These are phyloP conservation scores for Calonectria hawksworthii DNA, from an alignment of 2,329 filamentous ascomycete genomes.

Conservation along the genomic window DNA sequence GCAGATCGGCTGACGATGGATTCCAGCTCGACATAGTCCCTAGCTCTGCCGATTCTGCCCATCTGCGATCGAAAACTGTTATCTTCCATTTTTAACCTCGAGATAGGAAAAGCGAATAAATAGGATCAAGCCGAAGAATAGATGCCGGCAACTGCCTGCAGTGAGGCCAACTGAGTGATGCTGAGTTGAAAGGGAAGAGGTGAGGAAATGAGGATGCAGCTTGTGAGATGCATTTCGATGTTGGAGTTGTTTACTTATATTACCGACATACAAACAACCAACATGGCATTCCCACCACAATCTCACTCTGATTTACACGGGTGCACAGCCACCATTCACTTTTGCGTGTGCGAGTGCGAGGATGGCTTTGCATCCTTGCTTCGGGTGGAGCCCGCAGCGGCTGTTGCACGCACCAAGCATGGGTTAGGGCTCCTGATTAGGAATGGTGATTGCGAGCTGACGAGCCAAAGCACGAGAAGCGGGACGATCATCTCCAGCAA, in stretches of 20 bases:
- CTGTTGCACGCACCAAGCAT: neutral
- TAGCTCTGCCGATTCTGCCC: neutral
- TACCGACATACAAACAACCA: neutral
- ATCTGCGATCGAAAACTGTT: neutral
- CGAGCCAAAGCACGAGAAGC: neutral
- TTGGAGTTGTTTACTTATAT: neutral
- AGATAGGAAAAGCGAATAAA: no score
- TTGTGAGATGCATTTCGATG: neutral
- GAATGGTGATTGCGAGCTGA: neutral
- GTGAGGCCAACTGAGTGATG: neutral
- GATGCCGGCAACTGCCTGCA: neutral
- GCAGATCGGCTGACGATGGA: slow-evolving; percentile 18
- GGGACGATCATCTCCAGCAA: neutral
- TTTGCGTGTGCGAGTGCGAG: neutral
- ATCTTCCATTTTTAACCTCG: neutral
- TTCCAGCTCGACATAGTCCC: slow-evolving; percentile 7
- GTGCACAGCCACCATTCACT: neutral
- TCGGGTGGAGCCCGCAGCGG: neutral
- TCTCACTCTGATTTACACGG: neutral
- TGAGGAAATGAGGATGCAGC: neutral
- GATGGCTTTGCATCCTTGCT: neutral
- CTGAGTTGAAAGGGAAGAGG: neutral
- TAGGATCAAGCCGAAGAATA: no score
- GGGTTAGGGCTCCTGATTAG: neutral
- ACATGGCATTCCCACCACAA: neutral